Percentiles rank a stretch among this genome's conserved stretches.
Evolutionary conservation across 2,329 filamentous ascomycete genomes (phyloP).

Genomic region (Phoma sp.): DNA sequence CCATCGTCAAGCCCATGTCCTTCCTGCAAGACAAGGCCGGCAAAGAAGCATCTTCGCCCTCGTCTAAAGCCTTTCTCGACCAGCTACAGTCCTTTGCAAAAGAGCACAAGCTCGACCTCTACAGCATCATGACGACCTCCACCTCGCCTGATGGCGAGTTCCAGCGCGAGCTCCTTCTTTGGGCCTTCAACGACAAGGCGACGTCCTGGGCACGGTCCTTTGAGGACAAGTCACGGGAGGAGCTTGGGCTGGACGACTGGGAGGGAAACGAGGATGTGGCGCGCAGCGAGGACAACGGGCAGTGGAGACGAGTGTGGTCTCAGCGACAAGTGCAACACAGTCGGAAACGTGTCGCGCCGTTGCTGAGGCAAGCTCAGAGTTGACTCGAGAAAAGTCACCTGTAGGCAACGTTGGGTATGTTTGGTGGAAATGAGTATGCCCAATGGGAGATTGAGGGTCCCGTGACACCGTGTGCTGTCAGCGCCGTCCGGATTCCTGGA

Average conservation of each 20-base stretch:
- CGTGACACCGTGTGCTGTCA: conserved; percentile 8
- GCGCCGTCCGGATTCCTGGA: conserved; percentile 2
- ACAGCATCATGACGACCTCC: conserved; percentile 74
- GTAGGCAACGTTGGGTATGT: conserved; percentile 1
- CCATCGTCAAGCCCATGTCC: conserved; percentile 67
- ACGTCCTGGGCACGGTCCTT: conserved; percentile 64
- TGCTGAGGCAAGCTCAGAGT: conserved; percentile 59
- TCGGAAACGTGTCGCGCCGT: conserved; percentile 68
- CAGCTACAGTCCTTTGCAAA: conserved; percentile 61
- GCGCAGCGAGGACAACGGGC: conserved; percentile 39
- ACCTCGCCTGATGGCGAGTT: conserved; percentile 63
- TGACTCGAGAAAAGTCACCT: conserved; percentile 5
- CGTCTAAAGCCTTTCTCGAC: conserved; percentile 54
- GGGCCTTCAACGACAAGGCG: conserved; percentile 63
- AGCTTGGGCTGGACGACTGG: conserved; percentile 65
- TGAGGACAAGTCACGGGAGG: conserved; percentile 52
- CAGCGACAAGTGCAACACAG: conserved; percentile 68
- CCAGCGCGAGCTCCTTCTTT: conserved; percentile 71
- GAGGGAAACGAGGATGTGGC: conserved; percentile 57
- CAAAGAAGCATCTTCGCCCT: conserved; percentile 39
- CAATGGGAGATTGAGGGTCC: not conserved
- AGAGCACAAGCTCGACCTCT: conserved; percentile 68
- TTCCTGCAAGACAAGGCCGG: conserved; percentile 66
- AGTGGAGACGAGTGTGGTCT: conserved; percentile 69
- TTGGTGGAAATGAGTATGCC: not conserved